Base-by-base conservation (phyloP, 192 early-diverging fungal genomes). In the Oehlia diaphana region DNA sequence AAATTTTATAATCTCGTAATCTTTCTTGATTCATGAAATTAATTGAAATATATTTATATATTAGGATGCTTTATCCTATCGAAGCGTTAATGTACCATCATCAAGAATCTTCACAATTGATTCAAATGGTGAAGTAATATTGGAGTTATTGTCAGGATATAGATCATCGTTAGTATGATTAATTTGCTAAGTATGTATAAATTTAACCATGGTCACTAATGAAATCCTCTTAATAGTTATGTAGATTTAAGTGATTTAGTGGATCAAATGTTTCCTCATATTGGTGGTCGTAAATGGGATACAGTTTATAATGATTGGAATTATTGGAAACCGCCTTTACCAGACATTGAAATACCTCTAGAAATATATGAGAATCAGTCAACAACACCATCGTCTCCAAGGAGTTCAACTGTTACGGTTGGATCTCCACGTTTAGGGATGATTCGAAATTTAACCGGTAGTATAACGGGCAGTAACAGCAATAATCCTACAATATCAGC, bases 91-190 rank as follows among this genome's bases (percentile, higher is more conserved):
- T 83, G 92, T 99, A 12, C 98, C 98, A 1, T 83, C 94, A 7
- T 95, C 95, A 33, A 90, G 95, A 35, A 99, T 99, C 44, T 99
- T 97, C 83, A 98, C 98, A 5, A 98, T 99, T 74, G 97, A 98
- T 80, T 87, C 94, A 1, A 86, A 91, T 14, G 97, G 98, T 53
- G 93, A 96, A 77, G 88, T 99, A 49, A 96, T 95, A 81, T 84
- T 98, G 21, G 96, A 99, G 80, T 83, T 99, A 67, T 80, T 98
- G 73, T 85, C 88, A 6, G 91, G 91, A 2, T 98, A 95, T 85
- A 94, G 92, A 72, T 93, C 93, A 13, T 94, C 95, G 71, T 96
- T 82, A 86, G 85, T 86, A 23, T 67, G 49, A 23, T 16, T 63
- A n/a, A 7, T 35, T 23, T 76, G 14, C 63, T 84, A 23, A 63